These are phyloP conservation scores for Chlorencoelia australis DNA, from an alignment of 2,329 filamentous ascomycete species.

Conservation along the genomic window DNA sequence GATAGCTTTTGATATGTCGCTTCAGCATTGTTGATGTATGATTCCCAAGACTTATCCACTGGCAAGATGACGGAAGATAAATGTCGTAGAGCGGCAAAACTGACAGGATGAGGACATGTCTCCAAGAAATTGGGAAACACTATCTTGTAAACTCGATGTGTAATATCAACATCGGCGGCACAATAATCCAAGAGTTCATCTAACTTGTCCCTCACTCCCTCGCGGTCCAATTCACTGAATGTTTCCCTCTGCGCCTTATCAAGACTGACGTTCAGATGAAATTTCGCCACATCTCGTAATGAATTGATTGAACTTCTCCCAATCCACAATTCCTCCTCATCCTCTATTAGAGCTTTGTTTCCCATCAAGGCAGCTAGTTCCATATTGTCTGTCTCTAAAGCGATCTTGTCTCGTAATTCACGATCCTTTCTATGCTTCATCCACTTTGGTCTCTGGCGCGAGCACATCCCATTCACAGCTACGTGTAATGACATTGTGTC, in stretches of 20 bases:
- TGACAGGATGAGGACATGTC: conserved; percentile 92
- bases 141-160: conserved; percentile 86
- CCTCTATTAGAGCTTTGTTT: conserved; percentile 56
- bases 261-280: conserved; percentile 83
- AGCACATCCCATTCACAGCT: conserved; percentile 98
- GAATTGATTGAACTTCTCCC: conserved; percentile 93
- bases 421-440: conserved; percentile 91
- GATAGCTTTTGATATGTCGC: conserved; percentile 70
- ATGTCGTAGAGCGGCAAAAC: conserved; percentile 87
- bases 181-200: conserved; percentile 88
- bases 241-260: conserved; percentile 82
- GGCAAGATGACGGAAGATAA: conserved; percentile 90
- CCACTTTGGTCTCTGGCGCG: conserved; percentile 90
- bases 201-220: conserved; percentile 58
- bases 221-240: conserved; percentile 72
- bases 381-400: conserved; percentile 57
- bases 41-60: conserved; percentile 77
- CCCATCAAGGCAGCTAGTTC: conserved; percentile 65
- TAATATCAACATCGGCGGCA: conserved; percentile 85
- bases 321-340: conserved; percentile 94
- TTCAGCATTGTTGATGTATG: conserved; percentile 76
- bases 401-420: conserved; percentile 71
- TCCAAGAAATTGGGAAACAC: conserved; percentile 85
- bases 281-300: conserved; percentile 87
- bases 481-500: conserved; percentile 99